Conservation (phyloP, 352 stramenopile species). For the Peronospora belbahrii region DNA sequence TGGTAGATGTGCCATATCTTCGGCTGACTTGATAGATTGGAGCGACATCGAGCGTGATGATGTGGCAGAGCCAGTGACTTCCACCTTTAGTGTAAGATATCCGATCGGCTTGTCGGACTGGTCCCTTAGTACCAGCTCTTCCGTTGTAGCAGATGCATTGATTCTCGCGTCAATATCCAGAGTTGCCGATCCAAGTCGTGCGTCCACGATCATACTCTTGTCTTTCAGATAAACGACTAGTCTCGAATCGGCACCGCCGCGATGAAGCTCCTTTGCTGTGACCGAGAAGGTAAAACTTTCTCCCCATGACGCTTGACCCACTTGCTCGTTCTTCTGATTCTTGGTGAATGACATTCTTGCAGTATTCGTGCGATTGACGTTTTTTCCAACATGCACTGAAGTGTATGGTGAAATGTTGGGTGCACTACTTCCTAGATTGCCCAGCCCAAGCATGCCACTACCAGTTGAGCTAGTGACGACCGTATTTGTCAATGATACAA, state of each 20-base stretch:
- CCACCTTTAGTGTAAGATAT: constrained; percentile 28
- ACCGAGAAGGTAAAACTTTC: constrained; percentile 79
- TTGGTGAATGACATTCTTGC: constrained; percentile 55
- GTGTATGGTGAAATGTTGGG: constrained; percentile 78
- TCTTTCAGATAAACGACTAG: constrained; percentile 36
- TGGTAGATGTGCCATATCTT: constrained; percentile 19
- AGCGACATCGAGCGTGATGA: constrained; percentile 31
- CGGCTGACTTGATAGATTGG: constrained; percentile 13
- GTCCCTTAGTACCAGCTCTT: constrained; percentile 31
- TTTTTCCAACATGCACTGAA: constrained; percentile 64
- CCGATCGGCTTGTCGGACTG: constrained; percentile 20
- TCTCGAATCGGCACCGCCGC: constrained; percentile 20
- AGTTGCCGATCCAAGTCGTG: constrained; percentile 22
- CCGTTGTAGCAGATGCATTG: constrained; percentile 9
- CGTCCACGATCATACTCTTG: constrained; percentile 34
- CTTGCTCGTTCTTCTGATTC: constrained; percentile 36
- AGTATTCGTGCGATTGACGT: constrained; percentile 60
- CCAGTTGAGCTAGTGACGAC: constrained; percentile 56
- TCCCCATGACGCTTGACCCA: constrained; percentile 52
- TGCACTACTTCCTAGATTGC: constrained; percentile 66
- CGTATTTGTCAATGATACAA: constrained; percentile 49
- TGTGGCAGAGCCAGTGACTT: constrained; percentile 27
- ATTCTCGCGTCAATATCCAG: constrained; percentile 26
- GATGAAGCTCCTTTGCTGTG: constrained; percentile 43
- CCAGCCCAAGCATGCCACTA: constrained; percentile 55